Conservation (phyloP, 371 early-diverging fungal species). For the Zopfochytrium polystomum region DNA sequence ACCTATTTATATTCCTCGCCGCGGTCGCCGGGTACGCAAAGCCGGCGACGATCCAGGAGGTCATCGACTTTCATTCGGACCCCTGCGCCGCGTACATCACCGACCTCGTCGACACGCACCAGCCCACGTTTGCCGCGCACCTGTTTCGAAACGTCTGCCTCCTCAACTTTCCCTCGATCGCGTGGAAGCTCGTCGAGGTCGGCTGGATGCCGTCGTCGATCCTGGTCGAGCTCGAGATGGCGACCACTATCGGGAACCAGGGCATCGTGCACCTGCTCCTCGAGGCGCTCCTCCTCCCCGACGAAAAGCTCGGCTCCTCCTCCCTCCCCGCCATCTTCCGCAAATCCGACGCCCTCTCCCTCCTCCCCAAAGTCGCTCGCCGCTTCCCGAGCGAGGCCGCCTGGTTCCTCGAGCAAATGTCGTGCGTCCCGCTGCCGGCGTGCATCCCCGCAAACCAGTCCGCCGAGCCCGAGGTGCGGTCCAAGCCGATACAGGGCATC, state of each 20-base stretch:
- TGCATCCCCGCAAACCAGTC: slow-evolving; percentile 27
- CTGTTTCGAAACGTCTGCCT: slow-evolving; percentile 28
- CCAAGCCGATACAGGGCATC: slow-evolving; percentile 31
- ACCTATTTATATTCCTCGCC: slow-evolving; percentile 32
- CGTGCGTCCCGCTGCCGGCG: slow-evolving; percentile 34
- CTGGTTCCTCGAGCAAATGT: slow-evolving; percentile 38
- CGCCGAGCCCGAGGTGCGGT: slow-evolving; percentile 30
- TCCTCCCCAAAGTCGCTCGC: slow-evolving; percentile 30
- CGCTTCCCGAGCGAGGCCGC: slow-evolving; percentile 39
- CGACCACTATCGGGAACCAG: slow-evolving; percentile 34
- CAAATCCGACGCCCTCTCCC: slow-evolving; percentile 23
- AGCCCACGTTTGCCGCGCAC: slow-evolving; percentile 21
- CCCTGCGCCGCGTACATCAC: slow-evolving; percentile 23
- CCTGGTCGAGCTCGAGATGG: slow-evolving; percentile 14
- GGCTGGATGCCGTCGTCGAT: slow-evolving; percentile 31
- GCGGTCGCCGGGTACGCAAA: slow-evolving; percentile 30
- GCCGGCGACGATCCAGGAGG: slow-evolving; percentile 26
- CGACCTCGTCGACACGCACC: slow-evolving; percentile 14
- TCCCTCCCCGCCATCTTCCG: slow-evolving; percentile 35
- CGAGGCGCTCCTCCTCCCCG: slow-evolving; percentile 31
- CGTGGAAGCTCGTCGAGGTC: slow-evolving; percentile 28
- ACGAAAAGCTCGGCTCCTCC: slow-evolving; percentile 22
- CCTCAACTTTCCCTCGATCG: slow-evolving; percentile 30
- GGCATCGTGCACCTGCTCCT: slow-evolving; percentile 35
- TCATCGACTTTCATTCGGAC: slow-evolving; percentile 35